Conservation (phyloP, 1,139 yeast genomes). For the Saccharomyces hybrid region DNA sequence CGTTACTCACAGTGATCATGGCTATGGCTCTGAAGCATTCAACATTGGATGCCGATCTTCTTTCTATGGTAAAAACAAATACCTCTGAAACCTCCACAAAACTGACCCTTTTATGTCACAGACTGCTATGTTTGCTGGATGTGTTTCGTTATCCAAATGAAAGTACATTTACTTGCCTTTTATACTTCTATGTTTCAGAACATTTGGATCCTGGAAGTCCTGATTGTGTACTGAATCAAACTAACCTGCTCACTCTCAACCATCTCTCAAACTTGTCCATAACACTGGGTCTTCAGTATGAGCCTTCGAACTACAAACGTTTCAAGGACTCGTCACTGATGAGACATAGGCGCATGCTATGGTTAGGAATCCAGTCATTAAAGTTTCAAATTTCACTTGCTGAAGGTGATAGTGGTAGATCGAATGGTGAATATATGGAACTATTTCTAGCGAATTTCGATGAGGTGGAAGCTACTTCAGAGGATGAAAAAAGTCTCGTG, state of each 20-base stretch:
- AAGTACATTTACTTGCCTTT: slow-evolving; percentile 12
- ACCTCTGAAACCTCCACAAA: not conserved
- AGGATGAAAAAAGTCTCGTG: not conserved
- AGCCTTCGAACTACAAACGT: slow-evolving; percentile 14
- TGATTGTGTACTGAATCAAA: slow-evolving; percentile 9
- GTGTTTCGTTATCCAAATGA: slow-evolving; percentile 19
- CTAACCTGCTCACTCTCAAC: slow-evolving; percentile 11
- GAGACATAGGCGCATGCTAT: slow-evolving; percentile 14
- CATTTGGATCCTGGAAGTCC: slow-evolving; percentile 15
- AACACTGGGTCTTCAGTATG: slow-evolving; percentile 17
- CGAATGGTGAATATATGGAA: slow-evolving; percentile 10
- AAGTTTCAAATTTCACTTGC: slow-evolving; percentile 10
- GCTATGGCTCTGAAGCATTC: not conserved
- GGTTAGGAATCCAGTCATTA: slow-evolving; percentile 18
- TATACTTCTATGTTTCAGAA: slow-evolving; percentile 15
- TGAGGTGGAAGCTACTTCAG: not conserved
- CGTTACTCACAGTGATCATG: not conserved
- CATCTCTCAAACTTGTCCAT: slow-evolving; percentile 11
- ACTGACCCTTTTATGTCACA: slow-evolving; percentile 7
- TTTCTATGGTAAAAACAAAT: not conserved
- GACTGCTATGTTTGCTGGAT: slow-evolving; percentile 15
- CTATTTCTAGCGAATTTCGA: slow-evolving; percentile 5
- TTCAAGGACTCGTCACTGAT: slow-evolving; percentile 7
- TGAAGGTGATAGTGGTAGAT: slow-evolving; percentile 10
- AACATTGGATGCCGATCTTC: not conserved